A percentile compares a stretch with the other conserved stretches of the same genome.
Evolutionary conservation across 2,329 filamentous ascomycete genomes (phyloP).

Genomic region (Biscogniauxia mediterranea): DNA sequence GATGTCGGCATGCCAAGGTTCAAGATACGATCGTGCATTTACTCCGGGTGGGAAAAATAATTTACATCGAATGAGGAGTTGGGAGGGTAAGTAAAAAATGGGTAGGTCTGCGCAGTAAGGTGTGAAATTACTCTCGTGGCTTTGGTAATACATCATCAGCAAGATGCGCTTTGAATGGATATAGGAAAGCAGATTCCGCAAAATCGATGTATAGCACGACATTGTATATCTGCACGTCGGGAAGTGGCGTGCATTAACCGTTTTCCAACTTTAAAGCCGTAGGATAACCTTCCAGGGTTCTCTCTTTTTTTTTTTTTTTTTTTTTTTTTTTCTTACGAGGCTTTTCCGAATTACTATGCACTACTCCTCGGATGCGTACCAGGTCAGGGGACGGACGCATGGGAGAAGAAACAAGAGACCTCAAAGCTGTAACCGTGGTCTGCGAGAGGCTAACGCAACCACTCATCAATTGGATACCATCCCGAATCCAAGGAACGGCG

Average conservation of each 20-base stretch:
- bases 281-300: background rate
- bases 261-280: constrained; percentile 7
- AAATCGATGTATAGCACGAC: constrained; percentile 16
- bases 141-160: constrained; percentile 16
- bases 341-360: background rate
- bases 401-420: background rate
- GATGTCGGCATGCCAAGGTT: constrained; percentile 12
- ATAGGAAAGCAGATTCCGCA: constrained; percentile 15
- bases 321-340: background rate
- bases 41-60: constrained; percentile 13
- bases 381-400: constrained; percentile 4
- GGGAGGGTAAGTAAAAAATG: constrained; percentile 11
- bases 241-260: constrained; percentile 14
- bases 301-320: background rate
- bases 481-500: constrained; percentile 26
- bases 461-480: constrained; percentile 23
- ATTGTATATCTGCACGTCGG: constrained; percentile 16
- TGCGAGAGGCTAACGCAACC: constrained; percentile 14
- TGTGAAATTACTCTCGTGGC: background rate
- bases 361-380: background rate
- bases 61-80: constrained; percentile 17
- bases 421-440: constrained; percentile 13
- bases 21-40: constrained; percentile 11
- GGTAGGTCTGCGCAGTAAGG: constrained; percentile 8
- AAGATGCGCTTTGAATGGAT: constrained; percentile 14